Conservation (phyloP, 306 rosid species). For the Sicyos edulis region DNA sequence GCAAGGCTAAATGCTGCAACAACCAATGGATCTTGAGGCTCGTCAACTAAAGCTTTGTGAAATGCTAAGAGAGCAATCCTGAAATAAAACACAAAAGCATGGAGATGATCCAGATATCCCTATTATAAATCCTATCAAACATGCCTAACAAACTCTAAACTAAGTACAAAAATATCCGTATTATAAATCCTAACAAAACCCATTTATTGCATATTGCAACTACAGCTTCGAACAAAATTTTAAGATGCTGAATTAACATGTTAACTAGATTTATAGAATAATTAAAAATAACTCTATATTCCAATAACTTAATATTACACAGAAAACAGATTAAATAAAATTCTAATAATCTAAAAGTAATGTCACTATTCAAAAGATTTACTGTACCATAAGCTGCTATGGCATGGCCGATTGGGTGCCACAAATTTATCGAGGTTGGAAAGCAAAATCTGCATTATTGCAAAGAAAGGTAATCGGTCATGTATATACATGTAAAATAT, state of each 20-base stretch:
- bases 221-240: no score
- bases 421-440: constrained; percentile 32
- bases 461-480: constrained; percentile 18
- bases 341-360: neutral
- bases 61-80: constrained; percentile 43
- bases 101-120: neutral
- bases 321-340: no score
- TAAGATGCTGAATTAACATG: no score
- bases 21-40: constrained; percentile 38
- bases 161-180: no score
- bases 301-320: no score
- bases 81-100: constrained; percentile 18
- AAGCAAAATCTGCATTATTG: constrained; percentile 25
- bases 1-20: constrained; percentile 36
- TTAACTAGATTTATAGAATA: no score
- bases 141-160: no score
- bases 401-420: constrained; percentile 35
- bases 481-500: neutral
- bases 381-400: constrained; percentile 34
- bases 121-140: no score
- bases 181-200: no score
- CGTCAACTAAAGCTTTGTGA: constrained; percentile 37
- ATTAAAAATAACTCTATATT: no score
- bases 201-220: no score
- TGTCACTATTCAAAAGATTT: neutral